Evolutionary conservation across 768 basidiomycete genomes (phyloP), one percentile per base, ranked within the genome.

Genomic region (Auricularia cornea): DNA sequence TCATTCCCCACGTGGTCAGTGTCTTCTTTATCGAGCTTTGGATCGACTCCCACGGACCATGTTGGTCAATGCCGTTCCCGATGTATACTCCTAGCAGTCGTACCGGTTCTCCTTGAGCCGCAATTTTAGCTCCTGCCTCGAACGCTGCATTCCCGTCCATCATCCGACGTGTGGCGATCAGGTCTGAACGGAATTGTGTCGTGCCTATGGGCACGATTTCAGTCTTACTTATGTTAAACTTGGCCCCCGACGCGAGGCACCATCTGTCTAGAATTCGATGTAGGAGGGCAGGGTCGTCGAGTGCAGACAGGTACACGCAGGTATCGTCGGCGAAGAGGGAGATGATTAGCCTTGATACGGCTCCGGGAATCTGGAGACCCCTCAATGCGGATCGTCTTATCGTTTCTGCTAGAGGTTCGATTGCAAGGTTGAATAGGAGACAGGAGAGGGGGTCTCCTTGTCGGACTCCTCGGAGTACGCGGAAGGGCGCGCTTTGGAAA

Each of bases 221-320:
- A 0, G 79, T 81, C 65, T 83, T 83, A 0, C 60, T 51, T 0
- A 68, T 63, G 60, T 81, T 82, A 65, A 81, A 82, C 38, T 75
- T 77, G 0, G 79, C 80, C 0, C 72, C 67, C 8, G 76, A 76
- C 3, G 73, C 77, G 0, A n/a, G 23, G 63, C 78, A 82, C 81
- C 81, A 83, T 0, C 38, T 52, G 0, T 71, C 31, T 0, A 81
- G 76, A 1, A 80, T 70, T 0, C 32, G 1, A 2, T 67, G 32
- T 0, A 82, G 71, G 1, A 62, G 63, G 0, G 60, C 51, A 12
- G 72, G 72, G 4, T 66, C 57, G 60, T 81, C 78, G 0, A 61
- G 8, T 44, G 71, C 66, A 3, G 66, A 66, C 0, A 81, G 73
- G 65, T 69, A 77, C 0, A 73, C 72, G 1, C 72, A 73, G 11